Evolutionary conservation across 1,139 yeast species (phyloP).

Genomic region (Taphrina flavorubra): DNA sequence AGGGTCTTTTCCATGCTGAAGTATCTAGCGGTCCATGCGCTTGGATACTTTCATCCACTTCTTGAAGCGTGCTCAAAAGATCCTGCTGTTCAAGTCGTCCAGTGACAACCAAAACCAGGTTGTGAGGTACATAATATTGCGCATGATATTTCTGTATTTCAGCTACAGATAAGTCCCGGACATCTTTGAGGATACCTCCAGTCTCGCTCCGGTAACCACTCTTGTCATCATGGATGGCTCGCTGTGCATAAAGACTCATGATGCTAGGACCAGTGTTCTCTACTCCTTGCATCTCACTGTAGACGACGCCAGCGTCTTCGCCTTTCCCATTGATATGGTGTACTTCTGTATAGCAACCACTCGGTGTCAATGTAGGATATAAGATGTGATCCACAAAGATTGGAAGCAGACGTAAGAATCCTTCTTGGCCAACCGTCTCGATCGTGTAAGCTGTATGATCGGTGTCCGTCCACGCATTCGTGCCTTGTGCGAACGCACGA

Average conservation of each 20-base stretch:
- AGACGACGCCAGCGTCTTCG: constrained; percentile 94
- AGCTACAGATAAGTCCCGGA: constrained; percentile 73
- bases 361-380: constrained; percentile 84
- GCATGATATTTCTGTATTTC: constrained; percentile 78
- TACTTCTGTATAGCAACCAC: constrained; percentile 91
- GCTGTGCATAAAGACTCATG: constrained; percentile 50
- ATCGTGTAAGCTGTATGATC: constrained; percentile 95
- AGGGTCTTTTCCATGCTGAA: constrained; percentile 62
- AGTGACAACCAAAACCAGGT: constrained; percentile 77
- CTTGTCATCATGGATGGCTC: constrained; percentile 65
- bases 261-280: constrained; percentile 81
- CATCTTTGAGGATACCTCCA: constrained; percentile 83
- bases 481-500: constrained; percentile 72
- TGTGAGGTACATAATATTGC: constrained; percentile 76
- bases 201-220: constrained; percentile 88
- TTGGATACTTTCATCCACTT: constrained; percentile 62
- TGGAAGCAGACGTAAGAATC: constrained; percentile 81
- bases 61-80: constrained; percentile 64
- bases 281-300: constrained; percentile 95
- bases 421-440: constrained; percentile 95
- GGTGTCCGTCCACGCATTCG: constrained; percentile 97
- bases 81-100: constrained; percentile 84
- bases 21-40: constrained; percentile 50
- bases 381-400: constrained; percentile 87
- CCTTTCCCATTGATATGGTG: constrained; percentile 91